phyloP scores from a whole-genome alignment of 192 early-diverging fungal species.

The Entomortierella chlamydospora region DNA sequence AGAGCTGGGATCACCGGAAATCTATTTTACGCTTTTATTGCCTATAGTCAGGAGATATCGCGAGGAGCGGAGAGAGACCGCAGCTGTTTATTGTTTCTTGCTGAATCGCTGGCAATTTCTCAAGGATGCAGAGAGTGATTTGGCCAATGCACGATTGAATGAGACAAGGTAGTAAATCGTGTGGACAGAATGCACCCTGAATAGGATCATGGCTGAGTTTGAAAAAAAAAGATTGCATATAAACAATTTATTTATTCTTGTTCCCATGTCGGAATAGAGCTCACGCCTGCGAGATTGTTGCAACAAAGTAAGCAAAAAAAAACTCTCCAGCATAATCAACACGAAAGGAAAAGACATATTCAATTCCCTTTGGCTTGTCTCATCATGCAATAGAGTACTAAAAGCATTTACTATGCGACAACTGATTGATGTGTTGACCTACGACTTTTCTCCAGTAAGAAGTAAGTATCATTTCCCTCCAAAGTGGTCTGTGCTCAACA shows the following conservation, averaged over 20 bases:
- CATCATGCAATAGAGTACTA: slow-evolving; percentile 26
- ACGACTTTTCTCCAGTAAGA: slow-evolving; percentile 54
- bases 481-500: neutral
- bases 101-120: slow-evolving; percentile 53
- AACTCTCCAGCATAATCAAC: too few relatives aligned
- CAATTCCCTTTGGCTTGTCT: neutral
- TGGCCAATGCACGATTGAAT: slow-evolving; percentile 49
- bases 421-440: slow-evolving; percentile 54
- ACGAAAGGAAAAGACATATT: too few relatives aligned
- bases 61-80: slow-evolving; percentile 45
- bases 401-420: slow-evolving; percentile 50
- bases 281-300: slow-evolving; percentile 58
- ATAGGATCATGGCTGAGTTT: neutral
- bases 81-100: slow-evolving; percentile 50
- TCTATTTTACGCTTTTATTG: slow-evolving; percentile 44
- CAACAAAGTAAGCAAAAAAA: slow-evolving; percentile 42
- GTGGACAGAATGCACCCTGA: neutral
- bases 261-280: slow-evolving; percentile 25
- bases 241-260: slow-evolving; percentile 3
- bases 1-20: slow-evolving; percentile 51
- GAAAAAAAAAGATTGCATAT: neutral
- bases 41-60: slow-evolving; percentile 53
- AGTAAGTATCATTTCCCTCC: slow-evolving; percentile 2
- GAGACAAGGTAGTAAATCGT: slow-evolving; percentile 51
- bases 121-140: slow-evolving; percentile 40